Evolutionary conservation across 2,329 filamentous ascomycete species (phyloP), one percentile per base, ranked within the genome.

Genomic region (Talaromyces sp.): DNA sequence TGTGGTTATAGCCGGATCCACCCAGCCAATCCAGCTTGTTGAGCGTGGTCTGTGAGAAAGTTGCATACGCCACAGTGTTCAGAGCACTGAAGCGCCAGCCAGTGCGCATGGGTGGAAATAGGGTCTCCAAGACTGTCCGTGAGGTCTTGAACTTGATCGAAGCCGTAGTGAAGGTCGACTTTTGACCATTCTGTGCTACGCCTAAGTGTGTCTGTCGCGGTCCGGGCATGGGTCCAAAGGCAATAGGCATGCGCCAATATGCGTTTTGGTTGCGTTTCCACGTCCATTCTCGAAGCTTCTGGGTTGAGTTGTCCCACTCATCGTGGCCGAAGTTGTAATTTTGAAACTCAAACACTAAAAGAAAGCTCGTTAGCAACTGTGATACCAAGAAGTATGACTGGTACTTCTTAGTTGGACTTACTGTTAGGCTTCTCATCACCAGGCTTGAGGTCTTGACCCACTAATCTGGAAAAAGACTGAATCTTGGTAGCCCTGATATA

Each of bases 21-120:
- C 83, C 85, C 0, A 89, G 79, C 85, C 86, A 88, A 33, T 82
- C 77, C 77, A 88, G 81, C 0, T 81, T 80, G 40, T 75, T 71
- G 2, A 84, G 70, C 1, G 76, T 78, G 28, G 46, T 50, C 25
- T 74, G 72, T 0, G 74, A 76, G 66, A 77, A 72, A 25, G 74
- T 81, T 1, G 79, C 81, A 12, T 76, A 73, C 1, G 77, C 80
- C 1, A 82, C 70, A 0, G 81, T 83, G 3, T 75, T 77, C 0
- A 79, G 77, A 5, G 68, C 72, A 8, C 68, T 73, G 69, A 84
- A 84, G 16, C 69, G 69, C 63, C 60, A 64, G 14, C 71, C 69
- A 44, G 78, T 82, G 0, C 71, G 69, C 0, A 68, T 66, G 4
- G 72, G 78, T 0, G 82, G 81, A 21, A 84, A 77, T 0, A 84